These are phyloP conservation scores for Mortierella antarctica DNA, from an alignment of 192 early-diverging fungal genomes.

Conservation along the genomic window DNA sequence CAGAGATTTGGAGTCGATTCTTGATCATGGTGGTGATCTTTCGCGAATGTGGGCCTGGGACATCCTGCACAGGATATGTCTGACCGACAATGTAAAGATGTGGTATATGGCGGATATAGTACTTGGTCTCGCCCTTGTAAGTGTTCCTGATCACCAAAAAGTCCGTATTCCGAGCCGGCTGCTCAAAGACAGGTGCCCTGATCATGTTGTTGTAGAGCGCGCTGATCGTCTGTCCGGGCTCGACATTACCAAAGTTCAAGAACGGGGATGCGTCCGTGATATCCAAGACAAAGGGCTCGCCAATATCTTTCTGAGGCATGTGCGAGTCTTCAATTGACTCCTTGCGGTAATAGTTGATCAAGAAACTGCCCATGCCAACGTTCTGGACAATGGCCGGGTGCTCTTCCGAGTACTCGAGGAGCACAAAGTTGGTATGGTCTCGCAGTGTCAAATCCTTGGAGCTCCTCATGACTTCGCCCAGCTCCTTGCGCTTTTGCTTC, in stretches of 20 bases:
- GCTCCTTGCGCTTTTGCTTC: conserved; percentile 77
- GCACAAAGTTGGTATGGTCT: conserved; percentile 82
- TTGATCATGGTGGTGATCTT: conserved; percentile 90
- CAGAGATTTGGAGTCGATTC: conserved; percentile 87
- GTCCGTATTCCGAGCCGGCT: conserved; percentile 77
- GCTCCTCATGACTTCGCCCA: conserved; percentile 77
- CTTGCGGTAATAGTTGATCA: conserved; percentile 97
- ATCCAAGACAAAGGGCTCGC: conserved; percentile 88
- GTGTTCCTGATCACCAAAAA: conserved; percentile 87
- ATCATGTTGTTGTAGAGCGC: conserved; percentile 95
- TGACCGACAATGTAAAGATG: conserved; percentile 90
- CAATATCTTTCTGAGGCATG: conserved; percentile 81
- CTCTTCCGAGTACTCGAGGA: conserved; percentile 97
- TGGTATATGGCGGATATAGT: conserved; percentile 87
- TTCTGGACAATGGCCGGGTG: conserved; percentile 94
- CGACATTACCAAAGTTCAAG: conserved; percentile 93
- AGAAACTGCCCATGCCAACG: conserved; percentile 93
- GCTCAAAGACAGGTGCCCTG: conserved; percentile 90
- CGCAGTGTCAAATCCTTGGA: conserved; percentile 91
- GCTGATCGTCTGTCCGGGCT: conserved; percentile 89
- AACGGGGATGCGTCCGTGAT: conserved; percentile 94
- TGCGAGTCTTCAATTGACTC: conserved; percentile 81
- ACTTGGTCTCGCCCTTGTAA: conserved; percentile 83
- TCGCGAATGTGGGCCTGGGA: conserved; percentile 94
- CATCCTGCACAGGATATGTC: conserved; percentile 92